Conservation (phyloP, 148 eudicot species). For the Rhododendron ferrugineum region DNA sequence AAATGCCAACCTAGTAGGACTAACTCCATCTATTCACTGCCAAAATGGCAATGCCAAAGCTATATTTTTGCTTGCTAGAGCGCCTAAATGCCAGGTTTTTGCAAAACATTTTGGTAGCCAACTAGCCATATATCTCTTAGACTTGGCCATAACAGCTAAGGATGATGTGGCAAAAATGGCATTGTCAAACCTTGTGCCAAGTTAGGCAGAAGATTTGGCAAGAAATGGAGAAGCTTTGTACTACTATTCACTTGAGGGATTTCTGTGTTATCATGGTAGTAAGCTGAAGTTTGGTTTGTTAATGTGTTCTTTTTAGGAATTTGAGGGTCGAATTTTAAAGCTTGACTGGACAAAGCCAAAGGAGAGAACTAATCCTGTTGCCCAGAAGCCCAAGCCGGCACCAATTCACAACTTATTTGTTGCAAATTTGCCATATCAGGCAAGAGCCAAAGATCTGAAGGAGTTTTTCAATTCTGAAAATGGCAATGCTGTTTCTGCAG, state of each 20-base stretch:
- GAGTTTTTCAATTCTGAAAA: constrained; percentile 61
- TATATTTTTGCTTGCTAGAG: not conserved
- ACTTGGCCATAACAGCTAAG: not conserved
- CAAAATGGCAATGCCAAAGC: not conserved
- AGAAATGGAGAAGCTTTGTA: not conserved
- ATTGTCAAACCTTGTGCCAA: not conserved
- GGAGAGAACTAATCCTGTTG: constrained; percentile 31
- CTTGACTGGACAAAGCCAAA: constrained; percentile 65
- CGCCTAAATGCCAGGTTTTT: not conserved
- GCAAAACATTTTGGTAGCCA: not conserved
- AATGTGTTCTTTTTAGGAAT: constrained; percentile 42
- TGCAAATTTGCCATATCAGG: constrained; percentile 64
- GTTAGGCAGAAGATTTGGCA: not conserved
- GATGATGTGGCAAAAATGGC: not conserved
- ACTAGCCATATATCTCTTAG: not conserved
- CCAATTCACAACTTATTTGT: constrained; percentile 70
- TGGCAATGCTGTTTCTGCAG: constrained; percentile 53
- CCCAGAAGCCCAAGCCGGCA: constrained; percentile 33
- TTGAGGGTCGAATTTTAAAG: constrained; percentile 65
- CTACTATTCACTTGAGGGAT: not conserved
- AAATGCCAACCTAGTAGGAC: not conserved
- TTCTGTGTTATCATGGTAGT: not conserved
- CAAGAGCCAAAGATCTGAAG: constrained; percentile 65
- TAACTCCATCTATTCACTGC: not conserved
- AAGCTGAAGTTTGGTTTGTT: not conserved